Evolutionary conservation across 2,329 filamentous ascomycete species (phyloP).

Genomic region (Colletotrichum destructivum): DNA sequence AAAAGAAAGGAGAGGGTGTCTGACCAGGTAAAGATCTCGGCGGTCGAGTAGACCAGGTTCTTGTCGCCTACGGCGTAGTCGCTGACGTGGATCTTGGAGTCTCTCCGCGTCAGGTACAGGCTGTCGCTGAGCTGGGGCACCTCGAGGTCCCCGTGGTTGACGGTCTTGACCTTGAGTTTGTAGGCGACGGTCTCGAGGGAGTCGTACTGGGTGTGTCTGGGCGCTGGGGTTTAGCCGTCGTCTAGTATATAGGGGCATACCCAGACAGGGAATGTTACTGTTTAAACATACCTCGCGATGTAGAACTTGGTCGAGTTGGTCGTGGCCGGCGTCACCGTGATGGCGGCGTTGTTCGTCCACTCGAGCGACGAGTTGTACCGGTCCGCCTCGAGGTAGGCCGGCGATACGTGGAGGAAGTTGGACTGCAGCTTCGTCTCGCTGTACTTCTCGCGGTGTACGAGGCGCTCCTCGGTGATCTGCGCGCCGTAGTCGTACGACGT

Average conservation of each 20-base stretch:
- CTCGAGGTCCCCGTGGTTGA: slow-evolving; percentile 62
- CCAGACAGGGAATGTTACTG: too few species aligned
- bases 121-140: slow-evolving; percentile 70
- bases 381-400: slow-evolving; percentile 75
- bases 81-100: slow-evolving; percentile 75
- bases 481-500: slow-evolving; percentile 65
- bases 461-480: slow-evolving; percentile 75
- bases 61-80: slow-evolving; percentile 73
- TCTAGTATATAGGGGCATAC: too few species aligned
- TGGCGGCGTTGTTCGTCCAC: slow-evolving; percentile 56
- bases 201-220: slow-evolving; percentile 75
- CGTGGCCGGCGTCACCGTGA: slow-evolving; percentile 73
- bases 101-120: slow-evolving; percentile 70
- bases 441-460: slow-evolving; percentile 79
- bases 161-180: slow-evolving; percentile 71
- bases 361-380: slow-evolving; percentile 47
- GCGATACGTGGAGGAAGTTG: slow-evolving; percentile 79
- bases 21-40: slow-evolving; percentile 74
- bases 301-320: slow-evolving; percentile 69
- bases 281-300: slow-evolving; percentile 55
- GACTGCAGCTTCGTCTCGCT: slow-evolving; percentile 80
- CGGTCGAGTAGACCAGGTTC: slow-evolving; percentile 75
- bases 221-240: slow-evolving; percentile 2
- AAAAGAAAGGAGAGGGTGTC: background rate
- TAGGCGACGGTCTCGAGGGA: slow-evolving; percentile 70